Evolutionary conservation across 495 filamentous ascomycete species (phyloP), one percentile per base, ranked within the genome.

Genomic region (Cladorrhinum samala): DNA sequence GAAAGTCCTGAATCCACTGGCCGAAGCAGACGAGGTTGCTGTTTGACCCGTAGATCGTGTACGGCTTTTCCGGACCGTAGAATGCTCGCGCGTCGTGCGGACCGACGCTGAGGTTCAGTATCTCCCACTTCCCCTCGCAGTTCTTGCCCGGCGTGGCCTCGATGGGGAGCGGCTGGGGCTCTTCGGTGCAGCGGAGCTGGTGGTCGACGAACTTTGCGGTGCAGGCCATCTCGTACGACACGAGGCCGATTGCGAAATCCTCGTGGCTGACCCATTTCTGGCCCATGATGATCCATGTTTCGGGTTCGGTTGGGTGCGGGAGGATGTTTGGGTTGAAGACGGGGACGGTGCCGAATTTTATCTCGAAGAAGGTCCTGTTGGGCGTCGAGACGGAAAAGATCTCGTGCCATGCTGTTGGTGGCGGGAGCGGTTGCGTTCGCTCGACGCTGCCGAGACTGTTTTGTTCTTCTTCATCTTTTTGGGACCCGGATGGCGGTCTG

Each of bases 41-140:
- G 53, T 78, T 76, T n/a, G 74, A 77, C 14, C 77, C 77, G 46
- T 70, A 81, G 1, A 77, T 55, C 2, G 60, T 67, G 40, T 71
- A 75, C 0, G 77, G 74, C 9, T 54, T 60, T 2, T 66, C 58
- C 0, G 76, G 76, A 0, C 79, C 77, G 54, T 75, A 76, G 61
- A 81, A 76, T 13, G 80, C 72, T 19, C 77, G 64, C 2, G 76
- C 76, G 50, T 83, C 78, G 54, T 77, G 76, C 1, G 75, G 75
- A 0, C 78, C 77, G 25, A 71, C 45, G 52, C 64, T 76, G 14
- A 73, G 47, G 25, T 43, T 57, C 16, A 73, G 55, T 25, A 59
- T 59, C 2, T 55, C 63, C 11, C 73, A 50, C 3, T 74, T 64
- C 8, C 69, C 74, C 9, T 57, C 27, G 62, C 77, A 79, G 16